These are phyloP conservation scores for Dactylellina haptotyla DNA, from an alignment of 2,329 filamentous ascomycete species.

Conservation along the genomic window DNA sequence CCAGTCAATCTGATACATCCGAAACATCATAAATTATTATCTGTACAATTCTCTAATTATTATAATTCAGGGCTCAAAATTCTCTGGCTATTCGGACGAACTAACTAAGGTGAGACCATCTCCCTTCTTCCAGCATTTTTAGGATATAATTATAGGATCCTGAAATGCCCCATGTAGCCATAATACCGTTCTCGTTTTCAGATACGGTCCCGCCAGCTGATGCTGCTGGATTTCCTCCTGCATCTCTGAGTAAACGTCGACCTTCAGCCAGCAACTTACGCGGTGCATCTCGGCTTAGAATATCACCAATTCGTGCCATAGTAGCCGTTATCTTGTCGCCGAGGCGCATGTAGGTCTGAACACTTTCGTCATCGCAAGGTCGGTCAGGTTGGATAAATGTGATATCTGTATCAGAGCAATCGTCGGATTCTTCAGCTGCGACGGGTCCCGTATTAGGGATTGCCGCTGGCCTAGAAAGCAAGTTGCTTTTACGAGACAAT, in stretches of 20 bases:
- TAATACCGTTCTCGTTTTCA: neutral
- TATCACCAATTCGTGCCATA: constrained; percentile 3
- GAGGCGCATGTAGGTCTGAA: constrained; percentile 1
- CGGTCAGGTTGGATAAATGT: neutral
- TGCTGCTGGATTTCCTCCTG: neutral
- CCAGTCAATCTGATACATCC: too few species aligned
- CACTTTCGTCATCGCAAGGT: neutral
- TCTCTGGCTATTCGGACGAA: too few species aligned
- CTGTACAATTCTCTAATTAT: too few species aligned
- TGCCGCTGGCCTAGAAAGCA: neutral
- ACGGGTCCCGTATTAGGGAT: neutral
- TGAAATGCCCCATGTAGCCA: neutral
- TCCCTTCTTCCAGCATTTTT: neutral
- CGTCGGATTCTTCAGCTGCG: neutral
- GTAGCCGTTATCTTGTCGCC: neutral
- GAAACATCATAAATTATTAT: too few species aligned
- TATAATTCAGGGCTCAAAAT: too few species aligned
- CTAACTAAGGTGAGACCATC: too few species aligned
- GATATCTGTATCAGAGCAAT: neutral
- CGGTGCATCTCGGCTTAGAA: neutral
- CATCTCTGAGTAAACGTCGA: neutral
- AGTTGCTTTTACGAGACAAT: neutral
- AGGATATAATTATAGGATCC: neutral
- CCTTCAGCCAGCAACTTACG: neutral
- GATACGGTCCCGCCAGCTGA: neutral